Conservation (phyloP, 768 basidiomycete species). For the Cyclocybe aegerita region DNA sequence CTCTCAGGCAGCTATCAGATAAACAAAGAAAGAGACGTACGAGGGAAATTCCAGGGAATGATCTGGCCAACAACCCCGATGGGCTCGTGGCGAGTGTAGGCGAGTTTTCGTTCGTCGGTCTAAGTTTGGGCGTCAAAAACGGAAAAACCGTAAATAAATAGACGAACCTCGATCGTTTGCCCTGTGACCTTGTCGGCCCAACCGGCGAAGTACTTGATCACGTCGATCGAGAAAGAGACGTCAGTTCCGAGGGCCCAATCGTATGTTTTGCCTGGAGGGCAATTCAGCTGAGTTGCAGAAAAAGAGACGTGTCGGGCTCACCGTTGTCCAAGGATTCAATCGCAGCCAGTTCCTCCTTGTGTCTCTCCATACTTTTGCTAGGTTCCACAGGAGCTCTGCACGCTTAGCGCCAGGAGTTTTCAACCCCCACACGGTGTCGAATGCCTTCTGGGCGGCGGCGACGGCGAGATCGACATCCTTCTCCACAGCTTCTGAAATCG, state of each 20-base stretch:
- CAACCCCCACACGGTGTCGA: slow-evolving; percentile 68
- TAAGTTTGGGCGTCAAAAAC: slow-evolving; percentile 49
- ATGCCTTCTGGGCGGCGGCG: slow-evolving; percentile 55
- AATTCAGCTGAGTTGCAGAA: not conserved
- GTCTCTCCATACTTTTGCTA: slow-evolving; percentile 60
- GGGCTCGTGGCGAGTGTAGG: slow-evolving; percentile 72
- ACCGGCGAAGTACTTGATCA: slow-evolving; percentile 80
- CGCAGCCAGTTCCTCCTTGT: slow-evolving; percentile 67
- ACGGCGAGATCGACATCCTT: slow-evolving; percentile 82
- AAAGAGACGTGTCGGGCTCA: slow-evolving; percentile 51
- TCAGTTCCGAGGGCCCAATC: slow-evolving; percentile 47
- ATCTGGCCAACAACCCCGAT: slow-evolving; percentile 55
- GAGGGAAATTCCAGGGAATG: slow-evolving; percentile 60
- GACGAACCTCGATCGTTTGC: slow-evolving; percentile 62
- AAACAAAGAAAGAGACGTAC: slow-evolving; percentile 62
- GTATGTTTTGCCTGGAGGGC: slow-evolving; percentile 51
- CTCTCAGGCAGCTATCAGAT: slow-evolving; percentile 44
- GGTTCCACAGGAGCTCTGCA: slow-evolving; percentile 54
- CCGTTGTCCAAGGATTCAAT: slow-evolving; percentile 74
- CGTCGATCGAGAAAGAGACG: slow-evolving; percentile 42
- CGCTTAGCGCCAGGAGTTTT: slow-evolving; percentile 53
- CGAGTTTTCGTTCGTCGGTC: slow-evolving; percentile 55
- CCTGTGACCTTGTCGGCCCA: slow-evolving; percentile 88
- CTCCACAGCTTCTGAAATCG: slow-evolving; percentile 56
- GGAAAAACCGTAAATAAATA: slow-evolving; percentile 12